Evolutionary conservation across 1,284 basidiomycete species (phyloP).

Genomic region (Stygiomarasmius scandens): DNA sequence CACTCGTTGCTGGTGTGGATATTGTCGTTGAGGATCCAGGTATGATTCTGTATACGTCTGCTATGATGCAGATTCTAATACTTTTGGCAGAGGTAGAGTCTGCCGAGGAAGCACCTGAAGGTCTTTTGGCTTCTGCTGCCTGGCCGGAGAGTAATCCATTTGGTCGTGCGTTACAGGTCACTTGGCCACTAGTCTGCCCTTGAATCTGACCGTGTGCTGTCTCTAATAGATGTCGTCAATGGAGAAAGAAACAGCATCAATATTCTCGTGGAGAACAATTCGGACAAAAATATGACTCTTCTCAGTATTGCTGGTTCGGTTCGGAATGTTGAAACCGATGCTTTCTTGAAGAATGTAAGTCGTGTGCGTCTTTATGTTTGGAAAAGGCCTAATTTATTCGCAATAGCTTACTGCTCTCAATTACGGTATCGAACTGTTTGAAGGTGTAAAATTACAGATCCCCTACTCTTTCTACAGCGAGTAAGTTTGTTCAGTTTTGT

Average conservation of each 20-base stretch:
- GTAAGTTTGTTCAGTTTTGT: conserved; percentile 49
- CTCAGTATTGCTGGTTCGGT: conserved; percentile 73
- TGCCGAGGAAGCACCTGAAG: conserved; percentile 4
- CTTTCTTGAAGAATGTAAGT: conserved; percentile 76
- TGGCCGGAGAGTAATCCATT: conserved; percentile 83
- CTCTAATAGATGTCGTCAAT: conserved; percentile 74
- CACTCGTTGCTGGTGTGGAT: neutral
- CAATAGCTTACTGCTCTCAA: conserved; percentile 63
- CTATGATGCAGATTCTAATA: neutral
- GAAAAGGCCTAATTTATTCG: conserved; percentile 6
- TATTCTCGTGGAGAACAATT: conserved; percentile 76
- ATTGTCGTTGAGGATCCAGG: conserved; percentile 7
- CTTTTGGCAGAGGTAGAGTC: neutral
- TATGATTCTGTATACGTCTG: neutral
- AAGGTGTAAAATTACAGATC: conserved; percentile 68
- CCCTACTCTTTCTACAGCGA: conserved; percentile 85
- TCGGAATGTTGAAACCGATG: conserved; percentile 67
- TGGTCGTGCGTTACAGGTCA: conserved; percentile 64
- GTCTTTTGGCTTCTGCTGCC: conserved; percentile 58
- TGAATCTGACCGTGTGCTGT: conserved; percentile 10
- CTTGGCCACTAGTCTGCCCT: conserved; percentile 12
- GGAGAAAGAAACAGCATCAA: conserved; percentile 79
- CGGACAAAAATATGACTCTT: conserved; percentile 76
- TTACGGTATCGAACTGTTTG: conserved; percentile 62
- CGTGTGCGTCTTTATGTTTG: neutral